Evolutionary conservation across 768 basidiomycete species (phyloP).

Genomic region (Serendipita indica): DNA sequence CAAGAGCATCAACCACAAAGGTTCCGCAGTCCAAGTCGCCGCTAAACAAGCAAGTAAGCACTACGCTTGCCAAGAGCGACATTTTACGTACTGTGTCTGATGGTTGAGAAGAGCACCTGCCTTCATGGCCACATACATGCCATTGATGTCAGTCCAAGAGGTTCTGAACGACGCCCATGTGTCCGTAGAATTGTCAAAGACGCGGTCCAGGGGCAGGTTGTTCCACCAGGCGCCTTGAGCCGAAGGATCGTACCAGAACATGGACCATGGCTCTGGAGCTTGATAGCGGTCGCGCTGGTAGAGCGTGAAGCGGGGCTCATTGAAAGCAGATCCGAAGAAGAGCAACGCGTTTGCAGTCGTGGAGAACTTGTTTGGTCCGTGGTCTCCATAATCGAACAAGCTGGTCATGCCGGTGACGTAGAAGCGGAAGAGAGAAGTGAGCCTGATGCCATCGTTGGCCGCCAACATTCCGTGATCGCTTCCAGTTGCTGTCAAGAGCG

Average conservation of each 20-base stretch:
- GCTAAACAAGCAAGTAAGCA: slow-evolving; percentile 14
- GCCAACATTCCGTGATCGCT: slow-evolving; percentile 59
- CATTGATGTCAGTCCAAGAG: slow-evolving; percentile 28
- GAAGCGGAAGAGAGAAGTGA: slow-evolving; percentile 83
- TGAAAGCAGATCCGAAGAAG: slow-evolving; percentile 25
- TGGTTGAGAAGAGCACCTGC: slow-evolving; percentile 26
- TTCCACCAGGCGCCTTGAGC: slow-evolving; percentile 30
- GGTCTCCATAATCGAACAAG: slow-evolving; percentile 22
- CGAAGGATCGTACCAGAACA: slow-evolving; percentile 33
- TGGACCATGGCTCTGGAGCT: slow-evolving; percentile 29
- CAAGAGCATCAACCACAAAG: slow-evolving; percentile 32
- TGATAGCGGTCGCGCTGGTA: slow-evolving; percentile 41
- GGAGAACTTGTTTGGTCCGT: slow-evolving; percentile 33
- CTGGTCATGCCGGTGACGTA: slow-evolving; percentile 25
- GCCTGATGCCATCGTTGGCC: slow-evolving; percentile 51
- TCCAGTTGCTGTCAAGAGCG: slow-evolving; percentile 61
- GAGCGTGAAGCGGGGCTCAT: slow-evolving; percentile 27
- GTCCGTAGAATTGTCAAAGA: slow-evolving; percentile 24
- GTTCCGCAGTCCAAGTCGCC: slow-evolving; percentile 31
- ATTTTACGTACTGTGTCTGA: slow-evolving; percentile 20
- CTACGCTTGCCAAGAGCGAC: not conserved
- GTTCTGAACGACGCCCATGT: slow-evolving; percentile 29
- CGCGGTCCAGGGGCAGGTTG: slow-evolving; percentile 27
- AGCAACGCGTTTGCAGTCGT: slow-evolving; percentile 31
- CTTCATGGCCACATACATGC: slow-evolving; percentile 31